Evolutionary conservation across 129 eudicot genomes (phyloP).

Genomic region (Lonicera japonica): DNA sequence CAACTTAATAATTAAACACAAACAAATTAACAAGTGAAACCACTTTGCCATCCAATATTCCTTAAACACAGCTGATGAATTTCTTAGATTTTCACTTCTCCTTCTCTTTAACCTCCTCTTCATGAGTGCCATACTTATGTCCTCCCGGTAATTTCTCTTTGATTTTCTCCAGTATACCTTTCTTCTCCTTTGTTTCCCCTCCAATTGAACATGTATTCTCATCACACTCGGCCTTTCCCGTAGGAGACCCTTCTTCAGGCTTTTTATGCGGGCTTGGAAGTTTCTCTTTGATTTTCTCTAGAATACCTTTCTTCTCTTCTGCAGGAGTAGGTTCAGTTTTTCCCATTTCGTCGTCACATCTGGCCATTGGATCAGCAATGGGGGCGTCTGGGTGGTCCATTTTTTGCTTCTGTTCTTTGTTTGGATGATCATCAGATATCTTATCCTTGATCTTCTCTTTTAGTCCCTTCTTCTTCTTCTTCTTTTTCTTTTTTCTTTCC

Average conservation of each 20-base stretch:
- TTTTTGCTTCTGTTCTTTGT: constrained; percentile 8
- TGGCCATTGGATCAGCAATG: constrained; percentile 1
- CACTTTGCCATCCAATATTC: background rate
- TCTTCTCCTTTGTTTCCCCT: constrained; percentile 38
- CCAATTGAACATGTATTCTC: constrained; percentile 17
- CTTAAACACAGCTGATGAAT: background rate
- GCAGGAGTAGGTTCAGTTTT: constrained; percentile 7
- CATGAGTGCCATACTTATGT: constrained; percentile 21
- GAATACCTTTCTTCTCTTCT: constrained; percentile 44
- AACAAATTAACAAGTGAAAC: background rate
- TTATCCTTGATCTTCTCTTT: constrained; percentile 26
- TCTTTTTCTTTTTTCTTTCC: constrained; percentile 33
- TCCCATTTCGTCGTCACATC: constrained; percentile 4
- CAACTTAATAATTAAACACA: background rate
- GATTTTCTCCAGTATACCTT: constrained; percentile 55
- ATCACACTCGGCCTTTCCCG: constrained; percentile 7
- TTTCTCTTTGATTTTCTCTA: constrained; percentile 49
- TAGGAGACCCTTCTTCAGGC: constrained; percentile 14
- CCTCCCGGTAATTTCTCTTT: constrained; percentile 51
- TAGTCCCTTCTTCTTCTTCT: constrained; percentile 34
- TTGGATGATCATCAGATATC: constrained; percentile 6
- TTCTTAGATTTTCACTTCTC: constrained; percentile 12
- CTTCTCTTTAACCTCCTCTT: constrained; percentile 21
- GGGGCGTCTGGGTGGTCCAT: constrained; percentile 1
- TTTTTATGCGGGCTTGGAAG: constrained; percentile 49